Base-by-base conservation (phyloP, 306 rosid species). In the Acacia melanoxylon region DNA sequence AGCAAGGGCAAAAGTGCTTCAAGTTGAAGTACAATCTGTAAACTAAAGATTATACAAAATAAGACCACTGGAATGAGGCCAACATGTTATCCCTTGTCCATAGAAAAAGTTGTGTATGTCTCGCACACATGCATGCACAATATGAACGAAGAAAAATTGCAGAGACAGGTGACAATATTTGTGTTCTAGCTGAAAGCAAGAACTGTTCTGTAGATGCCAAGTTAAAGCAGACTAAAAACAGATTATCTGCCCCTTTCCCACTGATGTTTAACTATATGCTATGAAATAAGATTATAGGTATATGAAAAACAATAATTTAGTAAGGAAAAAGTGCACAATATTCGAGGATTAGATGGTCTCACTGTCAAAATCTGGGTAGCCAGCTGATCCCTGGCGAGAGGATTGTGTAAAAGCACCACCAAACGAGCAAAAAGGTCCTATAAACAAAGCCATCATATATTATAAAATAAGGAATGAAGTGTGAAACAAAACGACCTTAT, bases 401-500 rank as follows among this genome's bases (percentile, higher is more conserved):
- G 99, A 86, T 95, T 88, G 70, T 95, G 99, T 85, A 95, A 85
- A 88, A 93, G 98, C 86, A 93, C 99, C 86, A 95, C 82, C 78
- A 95, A 86, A 79, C 99, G 99, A 40, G 97, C 94, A 85, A 91
- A 91, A 78, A 95, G 94, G 75, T 95, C 99, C 99, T 95, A 70
- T 5, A 82, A n/a, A 84, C 82, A 83, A 78, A 83, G 61, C 83
- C 81, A 80, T 79, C 80, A 71, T 46, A 22, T 81, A 62, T 83
- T 68, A 76, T 76, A 79, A 67, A 87, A 87, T 63, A 33, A 78
- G 74, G 81, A 33, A 48, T 65, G 56, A 82, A 78, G 65, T 40
- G 27, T 66, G 45, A 63, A 84, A 41, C 33, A 27, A 78, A 66
- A 77, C 2, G 35, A 41, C 24, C 31, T 70, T 44, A 56, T 2